Percentiles rank a stretch among this genome's conserved stretches.
These are phyloP conservation scores for Aphanomyces stellatus DNA, from an alignment of 352 stramenopile species.

Conservation along the genomic window DNA sequence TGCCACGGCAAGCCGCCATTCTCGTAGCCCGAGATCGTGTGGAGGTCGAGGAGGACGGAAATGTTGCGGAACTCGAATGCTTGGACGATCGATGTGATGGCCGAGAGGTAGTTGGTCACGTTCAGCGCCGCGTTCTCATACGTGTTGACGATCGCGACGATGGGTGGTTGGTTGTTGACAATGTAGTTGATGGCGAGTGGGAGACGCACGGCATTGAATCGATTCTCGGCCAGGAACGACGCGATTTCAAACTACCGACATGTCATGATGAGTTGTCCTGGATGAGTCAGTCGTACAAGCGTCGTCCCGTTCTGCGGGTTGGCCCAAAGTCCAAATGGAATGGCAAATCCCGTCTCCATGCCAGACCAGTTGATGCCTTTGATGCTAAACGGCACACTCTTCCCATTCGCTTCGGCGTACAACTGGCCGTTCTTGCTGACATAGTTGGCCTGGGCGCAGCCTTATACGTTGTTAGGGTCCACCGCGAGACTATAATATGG, in stretches of 20 bases:
- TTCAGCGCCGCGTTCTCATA: constrained; percentile 55
- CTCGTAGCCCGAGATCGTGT: constrained; percentile 35
- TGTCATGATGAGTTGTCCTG: background rate
- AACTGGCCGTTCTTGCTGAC: constrained; percentile 24
- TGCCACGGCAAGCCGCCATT: constrained; percentile 39
- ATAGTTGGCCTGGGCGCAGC: constrained; percentile 22
- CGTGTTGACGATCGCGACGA: constrained; percentile 43
- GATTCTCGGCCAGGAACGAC: constrained; percentile 49
- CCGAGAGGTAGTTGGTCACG: constrained; percentile 53
- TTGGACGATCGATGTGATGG: constrained; percentile 42
- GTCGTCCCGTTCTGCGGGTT: constrained; percentile 56
- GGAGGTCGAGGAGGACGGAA: constrained; percentile 54
- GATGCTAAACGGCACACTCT: constrained; percentile 19
- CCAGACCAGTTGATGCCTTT: constrained; percentile 72
- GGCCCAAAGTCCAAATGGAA: constrained; percentile 61
- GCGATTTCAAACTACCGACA: constrained; percentile 38
- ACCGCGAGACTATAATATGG: background rate
- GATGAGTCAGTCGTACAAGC: constrained; percentile 23
- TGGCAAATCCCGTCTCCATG: constrained; percentile 49
- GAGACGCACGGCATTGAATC: constrained; percentile 58
- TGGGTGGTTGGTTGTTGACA: constrained; percentile 30
- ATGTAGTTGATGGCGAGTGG: constrained; percentile 44
- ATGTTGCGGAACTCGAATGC: constrained; percentile 45
- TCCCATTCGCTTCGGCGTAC: constrained; percentile 20
- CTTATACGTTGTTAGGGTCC: background rate